Evolutionary conservation across 768 basidiomycete genomes (phyloP), one percentile per base, ranked within the genome.

Genomic region (Leucogyrophana mollusca): DNA sequence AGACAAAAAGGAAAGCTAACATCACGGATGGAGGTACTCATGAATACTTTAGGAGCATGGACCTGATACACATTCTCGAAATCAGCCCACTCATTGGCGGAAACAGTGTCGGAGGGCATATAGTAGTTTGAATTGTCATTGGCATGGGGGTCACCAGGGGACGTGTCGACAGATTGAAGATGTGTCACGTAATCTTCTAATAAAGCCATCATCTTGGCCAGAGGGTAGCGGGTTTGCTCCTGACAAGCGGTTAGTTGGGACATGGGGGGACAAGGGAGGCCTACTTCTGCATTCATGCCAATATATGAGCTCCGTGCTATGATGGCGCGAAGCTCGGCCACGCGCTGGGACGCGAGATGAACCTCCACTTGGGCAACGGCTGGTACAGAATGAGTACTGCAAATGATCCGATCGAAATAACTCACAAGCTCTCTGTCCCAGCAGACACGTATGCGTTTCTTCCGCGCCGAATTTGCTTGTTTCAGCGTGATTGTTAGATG

Each of bases 41-140:
- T 73, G 56, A 82, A 83, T 37, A 95, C 74, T 39, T 81, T 85
- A 1, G 93, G 94, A 50, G 81, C 87, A 65, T 96, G 93, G 13
- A 93, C 77, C 58, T 95, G 90, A 59, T 94, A 91, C 20, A 94
- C 91, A 56, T 94, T 89, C 59, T 89, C 85, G 66, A 95, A 97
- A 49, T 83, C 80, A 2, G 77, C 78, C 87, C 82, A 85, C 56
- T 90, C 87, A 18, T 80, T 72, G 21, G 82, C 72, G 9, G 83
- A 80, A 25, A 85, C 76, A 35, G 79, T 76, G 55, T 86, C 83
- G 10, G 82, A 73, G 23, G 85, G 83, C 66, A 87, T 79, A 46
- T 81, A 75, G 54, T 87, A 86, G 43, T 70, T 78, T 44, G 74
- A 68, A 9, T 63, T 57, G 23, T 67, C 66, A 34, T 63, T 68